A percentile compares a stretch with the other conserved stretches of the same genome.
phyloP scores from a whole-genome alignment of 2,329 filamentous ascomycete species.

The Plectosphaerella sp. region DNA sequence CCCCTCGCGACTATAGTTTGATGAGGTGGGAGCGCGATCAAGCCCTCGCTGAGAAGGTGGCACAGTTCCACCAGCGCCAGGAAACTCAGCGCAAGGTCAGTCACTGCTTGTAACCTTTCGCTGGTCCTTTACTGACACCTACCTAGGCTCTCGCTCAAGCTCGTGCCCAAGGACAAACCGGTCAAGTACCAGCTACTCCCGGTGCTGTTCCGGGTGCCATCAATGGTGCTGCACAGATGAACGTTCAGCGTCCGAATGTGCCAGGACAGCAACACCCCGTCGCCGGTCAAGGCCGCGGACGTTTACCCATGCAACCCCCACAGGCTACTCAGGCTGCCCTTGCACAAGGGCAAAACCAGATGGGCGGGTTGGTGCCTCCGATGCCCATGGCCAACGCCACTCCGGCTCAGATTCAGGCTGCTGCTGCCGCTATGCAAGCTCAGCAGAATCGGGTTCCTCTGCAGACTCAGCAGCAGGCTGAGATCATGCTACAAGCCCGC shows the following conservation, averaged over 20 bases:
- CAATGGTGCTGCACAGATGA: conserved; percentile 19
- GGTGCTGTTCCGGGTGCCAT: conserved; percentile 18
- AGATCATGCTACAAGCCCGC: conserved; percentile 58
- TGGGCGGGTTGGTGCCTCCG: conserved; percentile 46
- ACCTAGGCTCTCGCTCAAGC: conserved; percentile 30
- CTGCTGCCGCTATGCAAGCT: conserved; percentile 42
- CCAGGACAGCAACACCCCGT: conserved; percentile 34
- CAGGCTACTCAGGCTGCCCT: conserved; percentile 48
- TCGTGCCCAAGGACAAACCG: conserved; percentile 38
- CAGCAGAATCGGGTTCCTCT: conserved; percentile 58
- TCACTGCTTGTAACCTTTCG: conserved; percentile 6
- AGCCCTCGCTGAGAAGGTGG: conserved; percentile 55
- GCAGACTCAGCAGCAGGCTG: conserved; percentile 43
- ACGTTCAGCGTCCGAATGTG: conserved; percentile 34
- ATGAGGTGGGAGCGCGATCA: conserved; percentile 85
- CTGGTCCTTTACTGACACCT: conserved; percentile 1
- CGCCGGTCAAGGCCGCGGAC: conserved; percentile 41
- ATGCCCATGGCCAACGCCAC: conserved; percentile 62
- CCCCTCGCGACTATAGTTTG: conserved; percentile 85
- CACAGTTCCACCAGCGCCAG: conserved; percentile 53
- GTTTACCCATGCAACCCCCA: conserved; percentile 51
- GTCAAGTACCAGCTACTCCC: conserved; percentile 39
- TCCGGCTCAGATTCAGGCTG: conserved; percentile 65
- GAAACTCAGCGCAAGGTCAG: conserved; percentile 53
- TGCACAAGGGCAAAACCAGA: conserved; percentile 39